Conservation (phyloP, 768 basidiomycete species). For the Leucocoprinus birnbaumii region DNA sequence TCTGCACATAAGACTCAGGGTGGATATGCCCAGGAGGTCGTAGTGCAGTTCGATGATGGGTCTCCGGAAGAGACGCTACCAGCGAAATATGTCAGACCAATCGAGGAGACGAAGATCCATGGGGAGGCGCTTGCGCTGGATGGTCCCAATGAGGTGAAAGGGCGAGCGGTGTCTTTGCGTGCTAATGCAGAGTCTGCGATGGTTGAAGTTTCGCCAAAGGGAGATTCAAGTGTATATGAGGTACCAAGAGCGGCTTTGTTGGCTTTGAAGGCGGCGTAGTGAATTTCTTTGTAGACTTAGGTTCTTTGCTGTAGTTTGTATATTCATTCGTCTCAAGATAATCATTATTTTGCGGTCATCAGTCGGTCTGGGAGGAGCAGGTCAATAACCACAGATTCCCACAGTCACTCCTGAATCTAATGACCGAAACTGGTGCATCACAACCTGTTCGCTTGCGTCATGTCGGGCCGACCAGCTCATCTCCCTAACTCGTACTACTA, state of each 20-base stretch:
- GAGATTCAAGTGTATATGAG: constrained; percentile 31
- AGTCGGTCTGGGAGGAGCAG: too few relatives aligned
- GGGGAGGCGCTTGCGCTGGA: constrained; percentile 51
- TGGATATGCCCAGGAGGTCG: constrained; percentile 34
- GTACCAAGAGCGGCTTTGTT: constrained; percentile 32
- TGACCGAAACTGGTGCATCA: too few relatives aligned
- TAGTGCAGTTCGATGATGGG: constrained; percentile 25
- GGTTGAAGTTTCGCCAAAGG: constrained; percentile 36
- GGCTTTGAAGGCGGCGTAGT: constrained; percentile 25
- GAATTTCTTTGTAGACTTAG: neutral
- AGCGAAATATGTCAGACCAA: constrained; percentile 26
- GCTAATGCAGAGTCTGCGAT: constrained; percentile 30
- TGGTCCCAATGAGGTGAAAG: constrained; percentile 34
- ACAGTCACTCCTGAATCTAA: too few relatives aligned
- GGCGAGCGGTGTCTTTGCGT: constrained; percentile 33
- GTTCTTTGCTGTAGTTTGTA: neutral
- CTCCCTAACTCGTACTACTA: neutral
- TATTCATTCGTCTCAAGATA: too few relatives aligned
- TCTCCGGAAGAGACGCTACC: constrained; percentile 24
- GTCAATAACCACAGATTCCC: too few relatives aligned
- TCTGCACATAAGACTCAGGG: constrained; percentile 27
- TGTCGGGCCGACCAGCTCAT: neutral
- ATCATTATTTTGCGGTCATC: too few relatives aligned
- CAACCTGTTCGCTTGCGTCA: neutral
- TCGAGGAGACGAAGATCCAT: constrained; percentile 26